Percentiles rank a stretch among this genome's conserved stretches.
phyloP scores from a whole-genome alignment of 805 yeast species.

The Yarrowia sp. region DNA sequence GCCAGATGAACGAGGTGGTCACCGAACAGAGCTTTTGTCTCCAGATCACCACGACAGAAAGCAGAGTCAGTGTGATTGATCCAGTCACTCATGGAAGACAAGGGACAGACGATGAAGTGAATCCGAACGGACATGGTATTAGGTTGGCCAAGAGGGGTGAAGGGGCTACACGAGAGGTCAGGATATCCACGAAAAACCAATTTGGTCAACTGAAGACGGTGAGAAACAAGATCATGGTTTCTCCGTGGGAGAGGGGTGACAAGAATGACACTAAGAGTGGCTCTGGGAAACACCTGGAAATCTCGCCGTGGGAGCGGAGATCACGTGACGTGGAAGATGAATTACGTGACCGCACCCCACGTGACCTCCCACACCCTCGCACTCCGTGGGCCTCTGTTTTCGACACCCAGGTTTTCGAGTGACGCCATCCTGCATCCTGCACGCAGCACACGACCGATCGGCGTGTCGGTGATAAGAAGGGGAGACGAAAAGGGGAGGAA shows the following conservation, averaged over 20 bases:
- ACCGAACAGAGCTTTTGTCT: conserved; percentile 42
- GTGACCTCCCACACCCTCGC: too few species aligned
- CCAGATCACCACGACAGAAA: conserved; percentile 30
- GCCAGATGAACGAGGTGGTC: conserved; percentile 41
- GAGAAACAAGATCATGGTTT: not conserved
- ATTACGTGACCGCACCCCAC: too few species aligned
- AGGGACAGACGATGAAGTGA: not conserved
- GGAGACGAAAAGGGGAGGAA: too few species aligned
- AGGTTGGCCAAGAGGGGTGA: not conserved
- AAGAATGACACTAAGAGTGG: not conserved
- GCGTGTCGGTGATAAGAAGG: too few species aligned
- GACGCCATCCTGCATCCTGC: conserved; percentile 19
- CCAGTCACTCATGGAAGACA: conserved; percentile 11
- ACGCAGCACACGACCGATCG: conserved; percentile 25
- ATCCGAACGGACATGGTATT: conserved; percentile 21
- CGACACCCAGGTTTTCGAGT: not conserved
- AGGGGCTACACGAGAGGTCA: not conserved
- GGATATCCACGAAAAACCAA: not conserved
- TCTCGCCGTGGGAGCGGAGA: conserved; percentile 8
- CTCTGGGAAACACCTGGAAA: not conserved
- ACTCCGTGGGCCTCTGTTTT: conserved; percentile 15
- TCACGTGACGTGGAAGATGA: too few species aligned
- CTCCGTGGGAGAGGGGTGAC: conserved; percentile 1
- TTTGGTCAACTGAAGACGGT: not conserved
- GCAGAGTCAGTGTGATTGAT: conserved; percentile 22